Evolutionary conservation across 768 basidiomycete genomes (phyloP).

Genomic region (Russula vinacea): DNA sequence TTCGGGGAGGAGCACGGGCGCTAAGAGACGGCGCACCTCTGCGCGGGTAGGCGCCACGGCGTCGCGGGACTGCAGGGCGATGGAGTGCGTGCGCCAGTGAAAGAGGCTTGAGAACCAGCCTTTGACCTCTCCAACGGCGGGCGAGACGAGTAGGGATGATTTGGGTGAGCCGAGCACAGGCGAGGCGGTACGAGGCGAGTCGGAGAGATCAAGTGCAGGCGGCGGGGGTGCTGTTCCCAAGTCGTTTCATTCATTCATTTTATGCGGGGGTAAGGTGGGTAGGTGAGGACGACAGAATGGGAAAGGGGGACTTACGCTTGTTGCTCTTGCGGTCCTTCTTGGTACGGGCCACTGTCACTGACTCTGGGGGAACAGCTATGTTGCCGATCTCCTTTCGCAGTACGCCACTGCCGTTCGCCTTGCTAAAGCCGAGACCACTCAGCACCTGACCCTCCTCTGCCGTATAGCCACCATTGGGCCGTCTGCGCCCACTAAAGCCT

Average conservation of each 20-base stretch:
- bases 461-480: slow-evolving; percentile 3
- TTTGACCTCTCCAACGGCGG: slow-evolving; percentile 79
- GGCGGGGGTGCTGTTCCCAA: slow-evolving; percentile 11
- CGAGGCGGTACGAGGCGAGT: slow-evolving; percentile 47
- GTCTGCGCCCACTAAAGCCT: slow-evolving; percentile 32
- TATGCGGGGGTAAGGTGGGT: neutral
- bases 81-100: slow-evolving; percentile 74
- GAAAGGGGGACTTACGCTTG: slow-evolving; percentile 47
- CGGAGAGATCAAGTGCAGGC: slow-evolving; percentile 46
- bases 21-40: slow-evolving; percentile 61
- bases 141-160: slow-evolving; percentile 49
- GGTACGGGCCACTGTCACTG: slow-evolving; percentile 42
- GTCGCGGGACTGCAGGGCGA: slow-evolving; percentile 54
- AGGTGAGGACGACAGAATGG: neutral
- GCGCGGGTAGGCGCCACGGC: slow-evolving; percentile 59
- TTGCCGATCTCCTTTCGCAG: slow-evolving; percentile 54
- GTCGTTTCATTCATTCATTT: neutral
- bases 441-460: slow-evolving; percentile 31
- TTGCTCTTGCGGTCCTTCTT: slow-evolving; percentile 51
- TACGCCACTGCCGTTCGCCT: slow-evolving; percentile 31
- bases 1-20: slow-evolving; percentile 60
- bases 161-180: slow-evolving; percentile 45
- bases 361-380: slow-evolving; percentile 39
- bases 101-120: slow-evolving; percentile 96
- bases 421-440: slow-evolving; percentile 38